Conservation (phyloP, 345 rosid genomes). For the Eucalyptus polyanthemos region DNA sequence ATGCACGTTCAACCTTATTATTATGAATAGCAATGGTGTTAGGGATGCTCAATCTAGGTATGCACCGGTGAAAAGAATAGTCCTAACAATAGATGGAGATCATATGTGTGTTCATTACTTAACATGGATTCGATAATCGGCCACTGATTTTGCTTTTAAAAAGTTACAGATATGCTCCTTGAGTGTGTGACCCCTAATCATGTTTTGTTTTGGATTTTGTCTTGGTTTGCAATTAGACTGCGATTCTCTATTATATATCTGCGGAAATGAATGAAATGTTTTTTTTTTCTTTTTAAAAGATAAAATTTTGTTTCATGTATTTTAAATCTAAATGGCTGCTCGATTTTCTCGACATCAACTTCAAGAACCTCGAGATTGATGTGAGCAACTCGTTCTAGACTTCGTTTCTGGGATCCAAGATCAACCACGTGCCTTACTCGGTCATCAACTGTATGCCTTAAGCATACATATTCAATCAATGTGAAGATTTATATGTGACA, state of each 20-base stretch:
- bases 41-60: no score
- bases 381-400: not conserved
- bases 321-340: not conserved
- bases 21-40: rapidly evolving
- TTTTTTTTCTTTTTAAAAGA: no score
- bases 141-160: no score
- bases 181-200: no score
- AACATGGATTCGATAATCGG: no score
- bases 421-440: not conserved
- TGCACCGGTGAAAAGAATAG: rapidly evolving
- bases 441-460: not conserved
- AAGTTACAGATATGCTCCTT: rapidly evolving
- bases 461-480: not conserved
- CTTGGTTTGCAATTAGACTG: no score
- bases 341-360: not conserved
- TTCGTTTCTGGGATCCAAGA: not conserved
- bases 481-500: not conserved
- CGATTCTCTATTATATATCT: no score
- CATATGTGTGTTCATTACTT: rapidly evolving
- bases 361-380: not conserved
- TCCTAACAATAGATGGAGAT: no score
- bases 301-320: not conserved
- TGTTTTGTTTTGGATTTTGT: no score
- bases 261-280: no score
- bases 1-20: no score